Evolutionary conservation across 2,329 filamentous ascomycete species (phyloP).

Genomic region (Teratosphaeria viscida): DNA sequence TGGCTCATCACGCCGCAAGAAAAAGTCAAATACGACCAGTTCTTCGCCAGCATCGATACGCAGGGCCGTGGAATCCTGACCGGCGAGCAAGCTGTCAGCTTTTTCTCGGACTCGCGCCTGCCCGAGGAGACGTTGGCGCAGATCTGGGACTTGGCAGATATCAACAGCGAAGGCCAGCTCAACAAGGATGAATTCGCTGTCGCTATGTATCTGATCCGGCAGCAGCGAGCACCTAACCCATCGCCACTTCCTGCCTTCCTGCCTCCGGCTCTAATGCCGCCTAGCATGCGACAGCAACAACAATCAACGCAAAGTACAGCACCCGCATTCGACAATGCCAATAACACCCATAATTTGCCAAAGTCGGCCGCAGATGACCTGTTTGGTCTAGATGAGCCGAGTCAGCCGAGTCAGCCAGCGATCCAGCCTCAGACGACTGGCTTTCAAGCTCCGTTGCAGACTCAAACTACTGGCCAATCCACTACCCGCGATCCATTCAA

Average conservation of each 20-base stretch:
- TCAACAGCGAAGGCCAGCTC: slow-evolving; percentile 78
- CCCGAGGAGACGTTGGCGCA: slow-evolving; percentile 82
- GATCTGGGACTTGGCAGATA: slow-evolving; percentile 95
- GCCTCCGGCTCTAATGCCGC: slow-evolving; percentile 73
- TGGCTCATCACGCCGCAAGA: slow-evolving; percentile 79
- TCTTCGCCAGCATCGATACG: slow-evolving; percentile 78
- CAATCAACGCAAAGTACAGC: slow-evolving; percentile 35
- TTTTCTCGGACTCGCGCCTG: slow-evolving; percentile 85
- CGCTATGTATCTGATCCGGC: slow-evolving; percentile 91
- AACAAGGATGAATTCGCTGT: slow-evolving; percentile 89
- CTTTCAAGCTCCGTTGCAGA: slow-evolving; percentile 43
- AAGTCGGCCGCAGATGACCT: slow-evolving; percentile 87
- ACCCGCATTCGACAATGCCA: slow-evolving; percentile 43
- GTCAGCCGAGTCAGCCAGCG: slow-evolving; percentile 33
- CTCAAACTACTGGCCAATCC: slow-evolving; percentile 68
- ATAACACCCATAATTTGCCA: slow-evolving; percentile 38
- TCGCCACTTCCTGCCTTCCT: slow-evolving; percentile 62
- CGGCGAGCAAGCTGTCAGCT: slow-evolving; percentile 86
- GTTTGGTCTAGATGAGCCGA: slow-evolving; percentile 75
- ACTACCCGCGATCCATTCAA: slow-evolving; percentile 51
- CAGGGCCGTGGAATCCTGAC: slow-evolving; percentile 72
- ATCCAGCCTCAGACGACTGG: slow-evolving; percentile 24
- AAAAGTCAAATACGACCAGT: slow-evolving; percentile 76
- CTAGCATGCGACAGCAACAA: slow-evolving; percentile 61
- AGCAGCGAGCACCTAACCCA: slow-evolving; percentile 67